A percentile compares a stretch with the other conserved stretches of the same genome.
Evolutionary conservation across 2,329 filamentous ascomycete species (phyloP).

Genomic region (Phyllosticta citribraziliensis): DNA sequence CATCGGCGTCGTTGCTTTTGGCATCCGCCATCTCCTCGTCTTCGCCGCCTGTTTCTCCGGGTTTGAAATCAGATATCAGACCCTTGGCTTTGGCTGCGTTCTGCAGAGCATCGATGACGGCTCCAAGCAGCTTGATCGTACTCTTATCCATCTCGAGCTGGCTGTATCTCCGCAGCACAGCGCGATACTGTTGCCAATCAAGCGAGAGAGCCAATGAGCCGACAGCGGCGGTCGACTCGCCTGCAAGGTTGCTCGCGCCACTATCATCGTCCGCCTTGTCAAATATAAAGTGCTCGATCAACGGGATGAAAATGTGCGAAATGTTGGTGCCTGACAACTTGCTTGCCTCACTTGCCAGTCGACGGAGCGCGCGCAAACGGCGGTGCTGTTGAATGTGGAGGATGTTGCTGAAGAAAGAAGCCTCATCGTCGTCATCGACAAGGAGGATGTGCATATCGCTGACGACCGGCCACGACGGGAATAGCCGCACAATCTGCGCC

Average conservation of each 20-base stretch:
- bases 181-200: slow-evolving; percentile 85
- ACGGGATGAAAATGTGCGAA: slow-evolving; percentile 76
- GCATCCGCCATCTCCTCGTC: slow-evolving; percentile 11
- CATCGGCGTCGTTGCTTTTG: slow-evolving; percentile 11
- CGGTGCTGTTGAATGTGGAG: slow-evolving; percentile 81
- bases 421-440: slow-evolving; percentile 62
- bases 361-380: slow-evolving; percentile 71
- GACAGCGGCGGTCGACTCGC: slow-evolving; percentile 76
- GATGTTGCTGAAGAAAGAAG: slow-evolving; percentile 86
- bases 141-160: slow-evolving; percentile 80
- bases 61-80: slow-evolving; percentile 19
- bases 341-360: slow-evolving; percentile 61
- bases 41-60: slow-evolving; percentile 32
- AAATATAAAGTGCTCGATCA: slow-evolving; percentile 91
- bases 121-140: slow-evolving; percentile 70
- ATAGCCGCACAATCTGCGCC: slow-evolving; percentile 63
- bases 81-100: slow-evolving; percentile 36
- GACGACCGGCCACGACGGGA: slow-evolving; percentile 61
- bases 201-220: slow-evolving; percentile 63
- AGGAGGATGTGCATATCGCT: slow-evolving; percentile 65
- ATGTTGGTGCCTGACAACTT: slow-evolving; percentile 68
- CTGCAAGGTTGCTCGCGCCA: slow-evolving; percentile 70
- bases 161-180: slow-evolving; percentile 71
- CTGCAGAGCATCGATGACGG: slow-evolving; percentile 67
- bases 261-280: slow-evolving; percentile 67